phyloP scores from a whole-genome alignment of 768 basidiomycete species.

The Trametopsis cervina region DNA sequence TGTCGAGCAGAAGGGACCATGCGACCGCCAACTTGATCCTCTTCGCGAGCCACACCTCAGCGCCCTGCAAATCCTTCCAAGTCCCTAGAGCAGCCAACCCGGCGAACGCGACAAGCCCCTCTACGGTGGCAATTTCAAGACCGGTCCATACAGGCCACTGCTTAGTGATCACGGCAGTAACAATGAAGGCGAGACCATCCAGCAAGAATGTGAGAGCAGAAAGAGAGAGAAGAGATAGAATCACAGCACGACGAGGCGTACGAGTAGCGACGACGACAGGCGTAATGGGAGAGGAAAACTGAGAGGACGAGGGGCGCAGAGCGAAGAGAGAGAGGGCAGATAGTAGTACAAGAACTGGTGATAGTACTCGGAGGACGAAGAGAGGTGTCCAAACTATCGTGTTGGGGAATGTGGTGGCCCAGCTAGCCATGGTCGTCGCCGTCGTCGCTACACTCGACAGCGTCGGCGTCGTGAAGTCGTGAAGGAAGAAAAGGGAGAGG shows the following conservation, averaged over 20 bases:
- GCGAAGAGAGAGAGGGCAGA: slow-evolving; percentile 54
- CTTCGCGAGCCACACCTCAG: slow-evolving; percentile 58
- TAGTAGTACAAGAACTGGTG: slow-evolving; percentile 60
- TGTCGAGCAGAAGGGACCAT: slow-evolving; percentile 50
- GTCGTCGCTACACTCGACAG: slow-evolving; percentile 29
- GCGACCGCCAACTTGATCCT: slow-evolving; percentile 50
- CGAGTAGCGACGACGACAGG: slow-evolving; percentile 68
- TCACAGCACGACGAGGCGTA: slow-evolving; percentile 69
- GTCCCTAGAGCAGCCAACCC: slow-evolving; percentile 70
- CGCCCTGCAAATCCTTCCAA: slow-evolving; percentile 71
- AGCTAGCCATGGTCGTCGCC: slow-evolving; percentile 18
- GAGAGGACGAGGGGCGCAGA: slow-evolving; percentile 37
- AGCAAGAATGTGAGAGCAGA: slow-evolving; percentile 65
- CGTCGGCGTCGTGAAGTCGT: slow-evolving; percentile 17
- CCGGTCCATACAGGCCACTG: slow-evolving; percentile 59
- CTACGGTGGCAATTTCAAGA: slow-evolving; percentile 57
- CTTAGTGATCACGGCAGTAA: slow-evolving; percentile 56
- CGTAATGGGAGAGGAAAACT: slow-evolving; percentile 57
- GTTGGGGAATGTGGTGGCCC: slow-evolving; percentile 13
- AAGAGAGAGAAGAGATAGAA: slow-evolving; percentile 66
- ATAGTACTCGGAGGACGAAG: slow-evolving; percentile 55
- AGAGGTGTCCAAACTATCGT: slow-evolving; percentile 28
- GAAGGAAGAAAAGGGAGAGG: slow-evolving; percentile 19
- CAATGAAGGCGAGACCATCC: slow-evolving; percentile 70
- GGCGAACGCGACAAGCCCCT: slow-evolving; percentile 64